phyloP scores from a whole-genome alignment of 148 eudicot species.

The Talinum fruticosum region DNA sequence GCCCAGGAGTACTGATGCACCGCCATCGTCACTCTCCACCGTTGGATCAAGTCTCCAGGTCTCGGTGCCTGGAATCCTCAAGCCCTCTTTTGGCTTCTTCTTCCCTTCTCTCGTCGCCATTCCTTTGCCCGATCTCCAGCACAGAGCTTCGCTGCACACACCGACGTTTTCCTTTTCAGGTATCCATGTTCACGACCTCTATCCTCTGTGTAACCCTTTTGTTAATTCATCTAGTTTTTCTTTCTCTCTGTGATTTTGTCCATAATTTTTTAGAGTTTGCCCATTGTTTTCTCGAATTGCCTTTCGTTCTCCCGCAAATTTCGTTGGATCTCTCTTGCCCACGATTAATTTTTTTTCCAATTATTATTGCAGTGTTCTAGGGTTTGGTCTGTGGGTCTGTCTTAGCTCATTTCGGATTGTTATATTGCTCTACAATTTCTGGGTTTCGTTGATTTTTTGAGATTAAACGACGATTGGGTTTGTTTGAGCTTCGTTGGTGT shows the following conservation, averaged over 20 bases:
- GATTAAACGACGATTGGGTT: slow-evolving; percentile 16
- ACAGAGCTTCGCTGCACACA: no score
- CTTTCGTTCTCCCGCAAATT: neutral
- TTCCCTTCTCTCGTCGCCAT: neutral
- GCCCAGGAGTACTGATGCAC: neutral
- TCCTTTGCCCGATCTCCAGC: neutral
- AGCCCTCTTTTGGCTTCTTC: neutral
- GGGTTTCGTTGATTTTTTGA: neutral
- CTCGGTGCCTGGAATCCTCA: slow-evolving; percentile 21
- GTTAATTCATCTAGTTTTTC: neutral
- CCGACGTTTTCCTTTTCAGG: slow-evolving; percentile 13
- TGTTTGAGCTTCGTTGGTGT: slow-evolving; percentile 6
- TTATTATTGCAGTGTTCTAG: neutral
- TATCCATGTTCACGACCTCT: neutral
- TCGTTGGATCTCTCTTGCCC: neutral
- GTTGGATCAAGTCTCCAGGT: slow-evolving; percentile 1
- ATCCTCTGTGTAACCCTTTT: neutral
- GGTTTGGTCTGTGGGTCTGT: neutral
- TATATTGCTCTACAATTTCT: neutral
- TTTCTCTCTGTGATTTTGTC: neutral
- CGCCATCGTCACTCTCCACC: slow-evolving; percentile 6
- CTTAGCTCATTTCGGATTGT: neutral
- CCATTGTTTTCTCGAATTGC: neutral
- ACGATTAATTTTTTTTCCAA: neutral
- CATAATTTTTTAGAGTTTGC: neutral